Evolutionary conservation across 2,329 filamentous ascomycete species (phyloP), one percentile per base, ranked within the genome.

Genomic region (Knufia fluminis): DNA sequence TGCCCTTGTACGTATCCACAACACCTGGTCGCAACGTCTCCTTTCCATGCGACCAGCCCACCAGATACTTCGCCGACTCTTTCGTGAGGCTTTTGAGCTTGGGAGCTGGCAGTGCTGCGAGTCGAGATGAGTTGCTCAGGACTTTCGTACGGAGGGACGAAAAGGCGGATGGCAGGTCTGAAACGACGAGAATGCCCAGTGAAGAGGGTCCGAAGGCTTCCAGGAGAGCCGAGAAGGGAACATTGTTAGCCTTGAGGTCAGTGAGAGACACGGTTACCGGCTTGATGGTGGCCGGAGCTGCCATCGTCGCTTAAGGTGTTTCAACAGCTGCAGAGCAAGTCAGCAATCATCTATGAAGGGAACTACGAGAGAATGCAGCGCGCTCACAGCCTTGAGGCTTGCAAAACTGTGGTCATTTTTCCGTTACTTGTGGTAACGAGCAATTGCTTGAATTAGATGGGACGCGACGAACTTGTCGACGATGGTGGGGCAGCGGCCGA

Each of bases 181-280:
- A 88, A 42, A 98, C 90, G n/a, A 97, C 72, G 49, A 98, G 83
- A 46, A 98, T 95, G 0, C 92, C 92, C 10, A 97, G 73, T 1
- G 89, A 95, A 22, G 86, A 80, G 1, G 90, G 88, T 0, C 92
- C 92, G 64, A 98, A 97, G 0, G 92, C 92, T 58, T 84, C 64
- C 26, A 69, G 66, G 10, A 74, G 63, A 8, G 66, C 68, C 16
- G 67, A 61, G 52, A 71, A 71, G 4, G 70, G 65, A 39, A 74
- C 62, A 4, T 63, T 59, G 43, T 52, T 51, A 45, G 51, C 22
- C 36, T 53, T 49, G 19, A 59, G 56, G 41, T 52, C 56, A 14
- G 39, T 14, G 2, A 59, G 52, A 17, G 56, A 57, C 3, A 59
- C 53, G 1, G 57, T 58, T 16, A 56, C 50, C 22, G 57, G 57